These are phyloP conservation scores for Zygnema cylindricum DNA, from an alignment of 139 green algal species.

Conservation along the genomic window DNA sequence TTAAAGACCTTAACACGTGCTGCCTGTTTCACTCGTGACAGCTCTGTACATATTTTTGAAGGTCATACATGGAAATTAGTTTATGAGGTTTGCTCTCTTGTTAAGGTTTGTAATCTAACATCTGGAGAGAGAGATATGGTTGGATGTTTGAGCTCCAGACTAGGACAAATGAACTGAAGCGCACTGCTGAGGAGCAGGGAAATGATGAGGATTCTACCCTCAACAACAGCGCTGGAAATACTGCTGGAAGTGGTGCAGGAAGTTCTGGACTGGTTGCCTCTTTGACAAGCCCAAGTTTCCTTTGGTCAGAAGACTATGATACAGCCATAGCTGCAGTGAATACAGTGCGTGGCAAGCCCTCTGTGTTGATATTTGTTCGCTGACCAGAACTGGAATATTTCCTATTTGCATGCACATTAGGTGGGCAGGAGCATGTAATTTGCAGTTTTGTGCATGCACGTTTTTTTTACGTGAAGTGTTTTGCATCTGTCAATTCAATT, in stretches of 20 bases:
- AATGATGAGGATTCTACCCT: not conserved
- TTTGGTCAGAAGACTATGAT: conserved; percentile 39
- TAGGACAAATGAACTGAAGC: not conserved
- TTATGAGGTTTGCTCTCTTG: no score
- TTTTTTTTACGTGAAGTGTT: not conserved
- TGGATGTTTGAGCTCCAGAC: not conserved
- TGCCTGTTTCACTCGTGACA: not conserved
- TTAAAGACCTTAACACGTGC: not conserved
- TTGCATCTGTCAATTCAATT: not conserved
- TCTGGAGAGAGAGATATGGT: not conserved
- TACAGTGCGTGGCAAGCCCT: conserved; percentile 13
- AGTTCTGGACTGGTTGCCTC: not conserved
- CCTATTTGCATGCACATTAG: not conserved
- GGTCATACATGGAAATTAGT: not conserved
- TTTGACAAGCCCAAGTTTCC: not conserved
- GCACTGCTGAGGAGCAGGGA: not conserved
- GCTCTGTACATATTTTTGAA: not conserved
- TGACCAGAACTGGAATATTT: not conserved
- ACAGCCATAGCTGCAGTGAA: conserved; percentile 34
- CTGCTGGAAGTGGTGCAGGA: not conserved
- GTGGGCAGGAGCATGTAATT: not conserved
- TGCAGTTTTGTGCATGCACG: not conserved
- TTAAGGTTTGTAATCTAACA: not conserved
- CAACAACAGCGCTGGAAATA: not conserved
- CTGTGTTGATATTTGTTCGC: not conserved